Base-by-base conservation (phyloP, 495 filamentous ascomycete genomes). In the Xylaria palmicola region DNA sequence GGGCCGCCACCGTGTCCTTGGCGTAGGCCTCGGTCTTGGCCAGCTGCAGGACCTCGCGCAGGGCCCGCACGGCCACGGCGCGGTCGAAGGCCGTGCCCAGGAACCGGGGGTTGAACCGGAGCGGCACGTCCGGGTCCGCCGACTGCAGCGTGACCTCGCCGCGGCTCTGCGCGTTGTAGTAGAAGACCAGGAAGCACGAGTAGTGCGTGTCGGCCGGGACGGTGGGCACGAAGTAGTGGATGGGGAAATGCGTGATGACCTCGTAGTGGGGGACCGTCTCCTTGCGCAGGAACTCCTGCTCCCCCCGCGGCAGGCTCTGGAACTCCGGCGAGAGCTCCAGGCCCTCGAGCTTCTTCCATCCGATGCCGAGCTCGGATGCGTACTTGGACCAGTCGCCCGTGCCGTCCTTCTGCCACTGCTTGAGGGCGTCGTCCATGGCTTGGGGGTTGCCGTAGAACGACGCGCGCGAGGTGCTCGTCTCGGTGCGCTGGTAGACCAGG, bases 91-190 rank as follows among this genome's bases (percentile, higher is more conserved):
- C 77, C 45, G 85, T 78, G 1, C 71, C 67, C 2, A 89, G 72
- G 66, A 83, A 85, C 24, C 74, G 75, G 0, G 85, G 83, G 65
- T 88, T 79, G 62, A 88, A 85, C 0, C 75, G 56, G 0, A 86
- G 79, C n/a, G 81, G 77, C 7, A 74, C 82, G 3, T 68, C 56
- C 0, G 85, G 83, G 68, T 89, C 72, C 0, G 80, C 68, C 1
- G 85, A 86, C 27, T 80, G 74, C 24, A 90, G 75, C 0, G 67
- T 75, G 0, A 86, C 81, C 17, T 77, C 74, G 26, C 88, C 88
- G 4, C 67, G 68, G 48, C 51, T 59, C 55, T 75, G 71, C 19
- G 66, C 64, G 56, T 75, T 75, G 62, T 66, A 70, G 48, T 75
- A 55, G 65, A 74, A 73, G 49, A 77, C 66, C 34, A 66, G 64